phyloP scores from a whole-genome alignment of 768 basidiomycete species.

The Lyophyllum atratum region DNA sequence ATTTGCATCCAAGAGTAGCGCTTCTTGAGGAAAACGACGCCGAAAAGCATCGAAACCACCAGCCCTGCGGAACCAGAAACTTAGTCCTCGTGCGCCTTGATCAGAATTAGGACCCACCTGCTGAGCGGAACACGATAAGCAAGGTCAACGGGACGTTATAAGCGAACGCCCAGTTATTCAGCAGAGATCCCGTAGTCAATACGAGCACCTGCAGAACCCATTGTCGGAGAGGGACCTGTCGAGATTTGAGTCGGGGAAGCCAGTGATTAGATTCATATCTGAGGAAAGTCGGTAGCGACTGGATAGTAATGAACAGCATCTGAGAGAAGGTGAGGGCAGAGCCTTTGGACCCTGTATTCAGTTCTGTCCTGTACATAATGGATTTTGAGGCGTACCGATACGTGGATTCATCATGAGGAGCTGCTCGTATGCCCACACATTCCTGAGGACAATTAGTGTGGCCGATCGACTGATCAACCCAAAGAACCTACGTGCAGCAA shows the following conservation, averaged over 20 bases:
- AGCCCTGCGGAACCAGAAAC: conserved; percentile 46
- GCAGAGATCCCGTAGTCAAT: conserved; percentile 61
- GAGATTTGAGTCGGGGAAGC: conserved; percentile 59
- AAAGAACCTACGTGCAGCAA: conserved; percentile 71
- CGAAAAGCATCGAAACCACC: conserved; percentile 76
- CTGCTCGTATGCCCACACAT: conserved; percentile 79
- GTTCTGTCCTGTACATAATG: not conserved
- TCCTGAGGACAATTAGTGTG: conserved; percentile 39
- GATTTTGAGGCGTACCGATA: conserved; percentile 49
- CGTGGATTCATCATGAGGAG: conserved; percentile 68
- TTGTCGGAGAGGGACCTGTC: conserved; percentile 64
- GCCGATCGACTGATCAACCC: not conserved
- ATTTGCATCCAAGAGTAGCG: conserved; percentile 63
- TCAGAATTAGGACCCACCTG: conserved; percentile 46
- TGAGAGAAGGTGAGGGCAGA: conserved; percentile 85
- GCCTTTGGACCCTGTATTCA: conserved; percentile 39
- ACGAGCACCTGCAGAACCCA: conserved; percentile 77
- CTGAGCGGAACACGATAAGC: conserved; percentile 84
- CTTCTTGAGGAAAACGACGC: conserved; percentile 58
- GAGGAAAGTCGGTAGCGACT: conserved; percentile 67
- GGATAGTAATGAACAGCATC: conserved; percentile 74
- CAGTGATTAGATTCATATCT: conserved; percentile 30
- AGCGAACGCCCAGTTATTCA: conserved; percentile 84
- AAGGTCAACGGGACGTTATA: conserved; percentile 76
- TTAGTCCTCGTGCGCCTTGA: conserved; percentile 6